Evolutionary conservation across 495 filamentous ascomycete genomes (phyloP).

Genomic region (Hyaloscypha bicolor): DNA sequence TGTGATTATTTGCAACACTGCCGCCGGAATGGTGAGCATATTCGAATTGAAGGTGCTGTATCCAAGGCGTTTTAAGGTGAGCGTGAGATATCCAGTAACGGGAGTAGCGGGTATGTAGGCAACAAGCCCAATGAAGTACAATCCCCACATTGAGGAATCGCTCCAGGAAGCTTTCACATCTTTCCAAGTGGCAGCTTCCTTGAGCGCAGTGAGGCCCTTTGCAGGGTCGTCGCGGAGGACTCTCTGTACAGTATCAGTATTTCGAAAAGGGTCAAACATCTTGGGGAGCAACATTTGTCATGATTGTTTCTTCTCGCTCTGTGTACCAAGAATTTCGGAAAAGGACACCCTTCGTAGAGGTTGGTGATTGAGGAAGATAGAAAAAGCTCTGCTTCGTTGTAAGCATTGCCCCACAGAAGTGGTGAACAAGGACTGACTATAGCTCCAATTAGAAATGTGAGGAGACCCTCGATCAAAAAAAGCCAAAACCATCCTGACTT

Average conservation of each 20-base stretch:
- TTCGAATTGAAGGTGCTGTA: slow-evolving; percentile 50
- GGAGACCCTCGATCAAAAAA: slow-evolving; percentile 48
- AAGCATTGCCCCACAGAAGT: neutral
- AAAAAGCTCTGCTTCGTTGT: slow-evolving; percentile 28
- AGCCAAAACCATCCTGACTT: slow-evolving; percentile 65
- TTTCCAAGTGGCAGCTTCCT: slow-evolving; percentile 34
- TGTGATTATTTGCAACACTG: slow-evolving; percentile 44
- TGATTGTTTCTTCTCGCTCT: slow-evolving; percentile 52
- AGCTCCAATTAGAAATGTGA: slow-evolving; percentile 39
- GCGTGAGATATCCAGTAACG: slow-evolving; percentile 43
- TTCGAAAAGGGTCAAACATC: neutral
- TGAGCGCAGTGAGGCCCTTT: slow-evolving; percentile 46
- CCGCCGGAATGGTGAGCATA: slow-evolving; percentile 48
- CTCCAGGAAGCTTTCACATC: slow-evolving; percentile 39
- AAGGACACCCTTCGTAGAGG: slow-evolving; percentile 53
- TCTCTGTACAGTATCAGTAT: slow-evolving; percentile 37
- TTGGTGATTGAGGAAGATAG: slow-evolving; percentile 48
- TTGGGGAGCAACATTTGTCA: slow-evolving; percentile 39
- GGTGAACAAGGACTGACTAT: slow-evolving; percentile 25
- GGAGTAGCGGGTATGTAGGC: slow-evolving; percentile 50
- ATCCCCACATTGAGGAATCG: slow-evolving; percentile 45
- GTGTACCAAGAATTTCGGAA: slow-evolving; percentile 54
- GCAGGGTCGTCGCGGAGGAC: slow-evolving; percentile 54
- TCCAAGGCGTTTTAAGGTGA: slow-evolving; percentile 43
- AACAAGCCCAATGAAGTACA: slow-evolving; percentile 49